Evolutionary conservation across 73 alveolate genomes (phyloP).

Genomic region (Durusdinium trenchii): DNA sequence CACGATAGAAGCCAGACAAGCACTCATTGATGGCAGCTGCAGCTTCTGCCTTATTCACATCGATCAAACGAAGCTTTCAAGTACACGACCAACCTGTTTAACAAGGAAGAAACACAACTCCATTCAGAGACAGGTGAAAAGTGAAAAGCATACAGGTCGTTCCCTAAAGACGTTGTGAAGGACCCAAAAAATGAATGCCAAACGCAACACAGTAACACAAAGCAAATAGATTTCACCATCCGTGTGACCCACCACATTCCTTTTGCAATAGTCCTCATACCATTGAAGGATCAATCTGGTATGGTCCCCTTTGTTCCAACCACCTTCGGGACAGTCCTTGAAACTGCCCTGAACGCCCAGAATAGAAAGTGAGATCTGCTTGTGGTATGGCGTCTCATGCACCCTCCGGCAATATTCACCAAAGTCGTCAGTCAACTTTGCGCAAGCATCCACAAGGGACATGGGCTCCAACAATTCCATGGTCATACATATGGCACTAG

Average conservation of each 20-base stretch:
- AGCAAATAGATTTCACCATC: background rate
- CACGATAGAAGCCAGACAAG: background rate
- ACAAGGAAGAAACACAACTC: no score
- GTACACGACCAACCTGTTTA: no score
- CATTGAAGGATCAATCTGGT: background rate
- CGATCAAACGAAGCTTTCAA: no score
- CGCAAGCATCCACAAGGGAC: background rate
- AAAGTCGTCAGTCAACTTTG: background rate
- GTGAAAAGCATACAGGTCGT: no score
- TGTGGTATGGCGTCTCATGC: background rate
- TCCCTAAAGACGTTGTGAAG: no score
- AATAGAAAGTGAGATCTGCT: background rate
- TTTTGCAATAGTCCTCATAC: background rate
- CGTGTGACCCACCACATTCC: background rate
- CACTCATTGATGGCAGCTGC: background rate
- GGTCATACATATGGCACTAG: background rate
- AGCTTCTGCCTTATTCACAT: slow-evolving; percentile 1
- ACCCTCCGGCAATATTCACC: background rate
- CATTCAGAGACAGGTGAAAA: no score
- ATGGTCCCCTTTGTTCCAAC: slow-evolving; percentile 29
- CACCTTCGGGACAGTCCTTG: background rate
- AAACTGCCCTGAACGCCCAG: background rate
- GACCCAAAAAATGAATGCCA: background rate
- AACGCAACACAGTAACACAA: background rate
- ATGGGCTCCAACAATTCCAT: background rate